Base-by-base conservation (phyloP, 169 alveolate species). In the Plasmodium fragile region DNA sequence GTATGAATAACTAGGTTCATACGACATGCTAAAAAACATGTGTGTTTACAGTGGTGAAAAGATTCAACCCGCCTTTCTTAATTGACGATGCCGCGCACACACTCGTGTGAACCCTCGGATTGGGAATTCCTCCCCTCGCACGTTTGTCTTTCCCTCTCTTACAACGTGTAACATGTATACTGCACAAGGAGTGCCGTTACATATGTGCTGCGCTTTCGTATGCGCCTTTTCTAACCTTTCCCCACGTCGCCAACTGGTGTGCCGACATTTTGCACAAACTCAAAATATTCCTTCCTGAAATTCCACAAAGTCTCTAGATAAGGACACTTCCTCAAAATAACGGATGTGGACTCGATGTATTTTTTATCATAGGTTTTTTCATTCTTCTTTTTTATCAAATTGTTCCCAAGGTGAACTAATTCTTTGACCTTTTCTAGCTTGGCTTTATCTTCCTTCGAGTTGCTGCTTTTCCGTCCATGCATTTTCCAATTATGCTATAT, bases 381-480 rank as follows among this genome's bases (percentile, higher is more conserved):
- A 77, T 30, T 87, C 52, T 87, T 87, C 71, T 87, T 87, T 78
- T 77, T 78, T 53, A 77, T 71, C 71, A 87, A 77, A 59, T 71
- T 22, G 52, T 78, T 87, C 18, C 77, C 89, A 16, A 87, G 41
- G 25, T 82, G 89, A 41, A 87, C 78, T 36, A 87, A 65, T 34
- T 87, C 93, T 79, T 87, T 87, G 43, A 72, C 82, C 18, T 78
- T 87, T 87, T 87, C 90, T 49, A 87, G 72, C 55, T 79, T 87
- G 11, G 30, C 43, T 5, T 87, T 18, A 32, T 87, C 93, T 1
- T 55, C 93, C 30, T 77, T 53, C 11, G 65, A 41, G 34, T 34
- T 53, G 11, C 81, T 75, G 70, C 90, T 90, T 87, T 81, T 87
- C 36, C 93, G 80, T 25, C 93, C 93, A 87, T 87, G 93, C 93